Conservation (phyloP, 345 rosid genomes). For the Tarenaya hassleriana region DNA sequence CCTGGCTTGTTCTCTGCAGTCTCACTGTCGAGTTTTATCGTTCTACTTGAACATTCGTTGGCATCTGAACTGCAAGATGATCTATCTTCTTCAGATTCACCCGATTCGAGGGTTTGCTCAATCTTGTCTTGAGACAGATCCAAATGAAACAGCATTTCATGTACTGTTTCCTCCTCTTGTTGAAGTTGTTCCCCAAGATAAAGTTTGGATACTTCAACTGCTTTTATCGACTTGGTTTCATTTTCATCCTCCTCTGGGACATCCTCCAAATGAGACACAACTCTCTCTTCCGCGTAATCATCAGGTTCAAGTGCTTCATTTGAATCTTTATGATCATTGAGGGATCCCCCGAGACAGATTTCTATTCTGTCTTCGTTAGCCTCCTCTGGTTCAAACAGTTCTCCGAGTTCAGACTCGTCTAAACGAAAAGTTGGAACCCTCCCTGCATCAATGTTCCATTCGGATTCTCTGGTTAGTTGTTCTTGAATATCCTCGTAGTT, state of each 20-base stretch:
- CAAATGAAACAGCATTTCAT: conserved; percentile 8
- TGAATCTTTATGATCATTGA: conserved; percentile 14
- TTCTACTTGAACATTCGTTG: conserved; percentile 5
- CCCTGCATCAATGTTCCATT: conserved; percentile 16
- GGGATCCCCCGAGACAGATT: conserved; percentile 14
- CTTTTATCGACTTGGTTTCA: conserved; percentile 5
- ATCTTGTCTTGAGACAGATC: conserved; percentile 11
- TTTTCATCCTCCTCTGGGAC: conserved; percentile 9
- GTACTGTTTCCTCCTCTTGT: conserved; percentile 24
- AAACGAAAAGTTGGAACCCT: conserved; percentile 7
- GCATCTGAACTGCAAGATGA: neutral
- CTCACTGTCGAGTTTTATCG: conserved; percentile 11
- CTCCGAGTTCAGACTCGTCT: conserved; percentile 14
- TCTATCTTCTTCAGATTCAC: neutral
- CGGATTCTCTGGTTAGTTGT: conserved; percentile 3
- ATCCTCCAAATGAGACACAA: conserved; percentile 11
- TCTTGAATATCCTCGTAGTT: conserved; percentile 8
- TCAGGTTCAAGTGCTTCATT: conserved; percentile 15
- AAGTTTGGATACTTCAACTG: neutral
- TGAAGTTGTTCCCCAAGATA: conserved; percentile 20
- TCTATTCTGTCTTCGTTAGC: conserved; percentile 9
- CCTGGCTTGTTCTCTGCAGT: conserved; percentile 5
- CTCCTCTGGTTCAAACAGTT: conserved; percentile 12
- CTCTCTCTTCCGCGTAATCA: conserved; percentile 7
- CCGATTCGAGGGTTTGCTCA: neutral